phyloP scores from a whole-genome alignment of 2,329 filamentous ascomycete species.

The Trichophaea hybrida region DNA sequence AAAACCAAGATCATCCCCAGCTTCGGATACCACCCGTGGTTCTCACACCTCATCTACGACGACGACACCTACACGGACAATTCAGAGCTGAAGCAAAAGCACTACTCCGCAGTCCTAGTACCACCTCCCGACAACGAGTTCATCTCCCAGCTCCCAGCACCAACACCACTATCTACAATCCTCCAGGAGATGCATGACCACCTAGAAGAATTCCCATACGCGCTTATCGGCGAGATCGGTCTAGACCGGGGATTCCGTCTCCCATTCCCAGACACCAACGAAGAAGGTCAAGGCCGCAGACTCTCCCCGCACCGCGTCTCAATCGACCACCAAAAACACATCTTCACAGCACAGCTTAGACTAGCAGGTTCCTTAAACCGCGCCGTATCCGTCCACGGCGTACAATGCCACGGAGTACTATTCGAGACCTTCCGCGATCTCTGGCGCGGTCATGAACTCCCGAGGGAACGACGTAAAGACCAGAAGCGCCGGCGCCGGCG shows the following conservation, averaged over 20 bases:
- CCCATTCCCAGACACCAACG: conserved; percentile 41
- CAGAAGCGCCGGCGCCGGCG: conserved; percentile 31
- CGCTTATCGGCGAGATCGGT: conserved; percentile 63
- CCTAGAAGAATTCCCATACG: conserved; percentile 44
- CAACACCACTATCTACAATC: conserved; percentile 45
- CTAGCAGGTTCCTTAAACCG: conserved; percentile 54
- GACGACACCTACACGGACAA: conserved; percentile 28
- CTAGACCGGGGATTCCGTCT: conserved; percentile 65
- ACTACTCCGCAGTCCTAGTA: conserved; percentile 53
- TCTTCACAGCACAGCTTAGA: conserved; percentile 54
- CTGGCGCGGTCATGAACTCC: conserved; percentile 57
- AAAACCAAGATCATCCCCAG: conserved; percentile 42
- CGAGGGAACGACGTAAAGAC: conserved; percentile 47
- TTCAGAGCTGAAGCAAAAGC: conserved; percentile 34
- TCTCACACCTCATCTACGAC: conserved; percentile 60
- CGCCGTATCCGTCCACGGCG: conserved; percentile 56
- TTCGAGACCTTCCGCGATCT: conserved; percentile 49
- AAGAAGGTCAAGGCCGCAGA: conserved; percentile 42
- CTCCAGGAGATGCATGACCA: conserved; percentile 42
- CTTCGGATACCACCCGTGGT: conserved; percentile 87
- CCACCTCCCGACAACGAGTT: conserved; percentile 36
- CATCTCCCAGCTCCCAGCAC: conserved; percentile 43
- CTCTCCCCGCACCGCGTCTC: conserved; percentile 54
- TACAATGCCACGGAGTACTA: conserved; percentile 59
- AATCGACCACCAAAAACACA: conserved; percentile 51